Evolutionary conservation across 1,284 basidiomycete genomes (phyloP), one percentile per base, ranked within the genome.

Genomic region (Ganoderma resinaceum): DNA sequence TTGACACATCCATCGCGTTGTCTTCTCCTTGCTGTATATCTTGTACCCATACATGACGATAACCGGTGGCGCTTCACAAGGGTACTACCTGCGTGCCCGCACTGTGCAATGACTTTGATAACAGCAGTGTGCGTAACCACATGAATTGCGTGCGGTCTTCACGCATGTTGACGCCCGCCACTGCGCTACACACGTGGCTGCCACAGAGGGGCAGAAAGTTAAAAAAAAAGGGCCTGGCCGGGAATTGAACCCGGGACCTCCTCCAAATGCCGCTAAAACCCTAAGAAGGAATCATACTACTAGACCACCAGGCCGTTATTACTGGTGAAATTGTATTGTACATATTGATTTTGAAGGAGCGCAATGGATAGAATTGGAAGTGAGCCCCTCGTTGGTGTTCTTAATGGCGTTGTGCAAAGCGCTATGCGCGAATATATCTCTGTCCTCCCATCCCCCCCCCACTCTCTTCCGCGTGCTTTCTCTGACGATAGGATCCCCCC

Each of bases 231-330:
- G 90, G 89, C 90, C 89, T 91, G 86, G 87, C 89, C 87, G 89
- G 89, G 90, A 91, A 91, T 91, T 91, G 90, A 92, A 91, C 90
- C 90, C 89, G 87, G 90, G 90, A 91, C 90, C 90, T 91, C 90
- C 89, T 91, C 89, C 89, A 90, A 70, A 79, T 76, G 66, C 57
- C 11, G 9, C 16, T 2, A n/a, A 52, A 6, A 46, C 70, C 70
- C 70, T 72, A 72, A 72, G 70, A 72, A 72, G 70, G 70, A 72
- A 72, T 72, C 70, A 72, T 72, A 72, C 70, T 72, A 72, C 70
- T 72, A 72, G 70, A 72, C 70, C 70, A 72, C 70, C 70, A 72
- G 70, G 70, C 70, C 68, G 38, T 20, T 53, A 11, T n/a, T 33
- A 0, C 2, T 2, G n/a, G 9, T n/a, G n/a, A n/a, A n/a, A 29